phyloP scores from a whole-genome alignment of 768 basidiomycete species.

The Calocybe cyanea region DNA sequence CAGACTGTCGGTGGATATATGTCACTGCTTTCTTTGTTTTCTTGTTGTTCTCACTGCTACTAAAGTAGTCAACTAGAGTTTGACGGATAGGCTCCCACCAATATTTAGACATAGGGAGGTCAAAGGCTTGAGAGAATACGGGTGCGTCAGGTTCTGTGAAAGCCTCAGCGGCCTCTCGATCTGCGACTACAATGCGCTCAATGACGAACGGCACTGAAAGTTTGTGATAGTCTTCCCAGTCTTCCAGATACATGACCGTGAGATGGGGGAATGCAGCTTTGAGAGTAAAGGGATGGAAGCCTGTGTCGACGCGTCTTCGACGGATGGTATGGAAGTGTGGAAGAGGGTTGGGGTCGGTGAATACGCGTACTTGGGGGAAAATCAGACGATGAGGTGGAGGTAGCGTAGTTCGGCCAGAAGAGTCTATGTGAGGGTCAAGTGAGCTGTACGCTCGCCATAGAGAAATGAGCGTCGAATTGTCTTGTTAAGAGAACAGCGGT shows the following conservation, averaged over 20 bases:
- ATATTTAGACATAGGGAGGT: constrained; percentile 39
- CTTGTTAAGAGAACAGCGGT: constrained; percentile 27
- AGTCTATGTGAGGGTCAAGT: constrained; percentile 43
- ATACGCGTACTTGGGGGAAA: constrained; percentile 65
- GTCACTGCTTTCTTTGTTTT: constrained; percentile 48
- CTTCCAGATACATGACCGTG: constrained; percentile 62
- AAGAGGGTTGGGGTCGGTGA: constrained; percentile 42
- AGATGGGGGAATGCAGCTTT: constrained; percentile 75
- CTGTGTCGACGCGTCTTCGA: constrained; percentile 50
- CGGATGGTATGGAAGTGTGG: constrained; percentile 31
- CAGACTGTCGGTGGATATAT: constrained; percentile 64
- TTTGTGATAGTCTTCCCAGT: constrained; percentile 73
- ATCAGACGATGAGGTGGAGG: constrained; percentile 71
- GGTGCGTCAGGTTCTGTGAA: constrained; percentile 29
- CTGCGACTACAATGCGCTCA: constrained; percentile 74
- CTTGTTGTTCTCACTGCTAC: constrained; percentile 21
- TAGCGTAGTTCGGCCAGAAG: constrained; percentile 46
- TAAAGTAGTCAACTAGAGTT: constrained; percentile 41
- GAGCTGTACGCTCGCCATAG: constrained; percentile 76
- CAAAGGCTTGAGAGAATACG: constrained; percentile 39
- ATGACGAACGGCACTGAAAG: constrained; percentile 69
- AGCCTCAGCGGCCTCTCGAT: constrained; percentile 59
- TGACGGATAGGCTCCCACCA: constrained; percentile 71
- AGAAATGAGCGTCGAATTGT: constrained; percentile 70
- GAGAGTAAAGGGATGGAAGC: constrained; percentile 68